These are phyloP conservation scores for Paraconiothyrium sp. DNA, from an alignment of 2,329 filamentous ascomycete genomes.

Conservation along the genomic window DNA sequence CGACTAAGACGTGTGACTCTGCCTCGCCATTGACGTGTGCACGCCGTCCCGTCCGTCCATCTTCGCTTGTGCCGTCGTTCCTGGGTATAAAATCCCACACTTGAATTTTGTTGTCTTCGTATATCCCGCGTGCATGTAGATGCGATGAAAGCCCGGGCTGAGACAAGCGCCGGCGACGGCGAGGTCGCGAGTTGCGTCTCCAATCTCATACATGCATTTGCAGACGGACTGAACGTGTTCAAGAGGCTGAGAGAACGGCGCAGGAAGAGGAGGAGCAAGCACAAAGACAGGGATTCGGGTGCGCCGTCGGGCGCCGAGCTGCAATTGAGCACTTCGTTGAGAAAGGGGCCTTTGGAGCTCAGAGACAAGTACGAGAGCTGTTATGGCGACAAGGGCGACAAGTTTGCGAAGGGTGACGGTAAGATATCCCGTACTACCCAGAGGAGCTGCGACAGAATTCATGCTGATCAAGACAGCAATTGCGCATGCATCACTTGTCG, in stretches of 20 bases:
- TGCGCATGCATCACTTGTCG: constrained; percentile 57
- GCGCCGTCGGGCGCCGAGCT: constrained; percentile 45
- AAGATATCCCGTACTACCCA: constrained; percentile 25
- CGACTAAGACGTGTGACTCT: constrained; percentile 20
- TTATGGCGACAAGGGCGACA: constrained; percentile 48
- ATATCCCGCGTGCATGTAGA: constrained; percentile 1
- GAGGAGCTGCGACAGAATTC: no score
- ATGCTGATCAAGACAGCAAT: constrained; percentile 45
- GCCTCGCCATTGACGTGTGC: constrained; percentile 8
- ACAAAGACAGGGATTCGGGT: constrained; percentile 31
- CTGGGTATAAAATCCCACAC: constrained; percentile 25
- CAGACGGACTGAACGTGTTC: constrained; percentile 57
- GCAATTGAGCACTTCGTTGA: constrained; percentile 52
- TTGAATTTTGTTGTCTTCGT: constrained; percentile 26
- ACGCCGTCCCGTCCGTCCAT: constrained; percentile 14
- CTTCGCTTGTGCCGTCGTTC: constrained; percentile 21
- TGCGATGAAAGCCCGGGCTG: constrained; percentile 37
- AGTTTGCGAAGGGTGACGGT: constrained; percentile 58
- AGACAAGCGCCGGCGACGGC: constrained; percentile 30
- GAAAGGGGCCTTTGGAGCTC: constrained; percentile 54
- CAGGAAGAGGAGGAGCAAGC: constrained; percentile 37
- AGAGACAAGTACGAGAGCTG: constrained; percentile 53
- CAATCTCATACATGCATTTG: constrained; percentile 56
- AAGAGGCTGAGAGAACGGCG: constrained; percentile 51
- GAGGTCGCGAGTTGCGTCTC: constrained; percentile 49